Base-by-base conservation (phyloP, 129 eudicot species). In the Apium graveolens region DNA sequence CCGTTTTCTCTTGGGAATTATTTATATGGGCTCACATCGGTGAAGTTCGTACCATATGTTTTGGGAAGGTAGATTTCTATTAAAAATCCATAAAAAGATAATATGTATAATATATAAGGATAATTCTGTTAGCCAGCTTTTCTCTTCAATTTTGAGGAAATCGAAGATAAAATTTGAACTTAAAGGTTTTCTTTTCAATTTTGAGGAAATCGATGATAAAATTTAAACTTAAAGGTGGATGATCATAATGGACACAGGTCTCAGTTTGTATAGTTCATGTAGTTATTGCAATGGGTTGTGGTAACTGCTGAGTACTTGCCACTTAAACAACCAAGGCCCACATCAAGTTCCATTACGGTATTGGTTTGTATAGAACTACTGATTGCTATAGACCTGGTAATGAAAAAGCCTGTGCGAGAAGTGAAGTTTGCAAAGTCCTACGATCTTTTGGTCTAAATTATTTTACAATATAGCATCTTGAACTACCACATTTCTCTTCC, bases 1-100 rank as follows among this genome's bases (percentile, higher is more conserved):
- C 99, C 99, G 1, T 96, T 96, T 87, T 96, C 99, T 75, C 91
- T 96, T 49, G 99, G 99, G 80, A 96, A 96, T 88, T 96, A 96
- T 84, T 83, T 96, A 53, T 96, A 96, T 53, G 99, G 99, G 55
- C 93, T 96, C 80, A 96, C 99, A 24, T 92, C 97, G 3, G 99
- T 96, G 82, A 86, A 96, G 85, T 96, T 96, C 70, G 93, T 86
- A 9, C 99, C 97, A 1, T 96, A 96, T 74, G 97, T 92, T 38
- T 82, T 96, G 74, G 99, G 97, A 92, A 96, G 99, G 99, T 96
- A 78, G 97, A 27, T 81, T 84, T 80, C n/a, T 34, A 0, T 46
- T 77, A 74, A 27, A 24, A 55, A 55, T 55, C 12, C 63, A 21
- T 27, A 24, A 55, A 20, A 1, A 10, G 8, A 21, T 20, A 3